phyloP scores from a whole-genome alignment of 2,329 filamentous ascomycete genomes.

The Pseudocercospora eumusae region DNA sequence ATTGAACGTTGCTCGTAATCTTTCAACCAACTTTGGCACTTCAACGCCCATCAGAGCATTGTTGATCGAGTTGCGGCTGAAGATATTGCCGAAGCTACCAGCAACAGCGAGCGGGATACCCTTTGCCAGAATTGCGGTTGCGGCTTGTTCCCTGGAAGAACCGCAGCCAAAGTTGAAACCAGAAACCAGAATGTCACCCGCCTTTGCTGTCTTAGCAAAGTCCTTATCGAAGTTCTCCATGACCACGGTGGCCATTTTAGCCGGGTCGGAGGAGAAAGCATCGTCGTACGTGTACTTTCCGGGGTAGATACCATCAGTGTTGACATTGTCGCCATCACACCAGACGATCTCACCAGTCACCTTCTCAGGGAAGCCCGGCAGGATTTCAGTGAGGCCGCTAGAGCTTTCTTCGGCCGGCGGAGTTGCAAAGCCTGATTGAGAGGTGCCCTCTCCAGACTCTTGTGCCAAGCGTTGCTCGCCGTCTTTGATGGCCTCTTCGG shows the following conservation, averaged over 20 bases:
- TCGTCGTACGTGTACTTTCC: conserved; percentile 94
- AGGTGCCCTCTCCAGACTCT: conserved; percentile 35
- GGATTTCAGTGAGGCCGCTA: conserved; percentile 63
- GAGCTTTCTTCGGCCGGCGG: conserved; percentile 32
- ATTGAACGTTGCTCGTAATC: conserved; percentile 64
- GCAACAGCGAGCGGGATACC: conserved; percentile 77
- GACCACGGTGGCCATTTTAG: conserved; percentile 83
- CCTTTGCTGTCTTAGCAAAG: conserved; percentile 65
- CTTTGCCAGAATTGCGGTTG: conserved; percentile 81
- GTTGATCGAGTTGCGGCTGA: conserved; percentile 75
- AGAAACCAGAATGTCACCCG: conserved; percentile 77
- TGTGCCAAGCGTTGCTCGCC: conserved; percentile 52
- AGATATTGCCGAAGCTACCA: conserved; percentile 83
- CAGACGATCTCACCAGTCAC: conserved; percentile 86
- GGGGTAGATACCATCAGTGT: conserved; percentile 91
- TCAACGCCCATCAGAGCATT: conserved; percentile 75
- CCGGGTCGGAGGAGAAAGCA: conserved; percentile 67
- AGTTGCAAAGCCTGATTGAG: conserved; percentile 30
- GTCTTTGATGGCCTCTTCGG: conserved; percentile 62
- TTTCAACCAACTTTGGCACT: conserved; percentile 65
- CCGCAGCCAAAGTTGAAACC: conserved; percentile 91
- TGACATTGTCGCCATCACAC: conserved; percentile 81
- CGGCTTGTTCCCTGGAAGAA: conserved; percentile 79
- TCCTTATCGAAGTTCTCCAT: conserved; percentile 89
- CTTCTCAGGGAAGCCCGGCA: conserved; percentile 82